These are phyloP conservation scores for Rhodotorula paludigena DNA, from an alignment of 768 basidiomycete genomes.

Conservation along the genomic window DNA sequence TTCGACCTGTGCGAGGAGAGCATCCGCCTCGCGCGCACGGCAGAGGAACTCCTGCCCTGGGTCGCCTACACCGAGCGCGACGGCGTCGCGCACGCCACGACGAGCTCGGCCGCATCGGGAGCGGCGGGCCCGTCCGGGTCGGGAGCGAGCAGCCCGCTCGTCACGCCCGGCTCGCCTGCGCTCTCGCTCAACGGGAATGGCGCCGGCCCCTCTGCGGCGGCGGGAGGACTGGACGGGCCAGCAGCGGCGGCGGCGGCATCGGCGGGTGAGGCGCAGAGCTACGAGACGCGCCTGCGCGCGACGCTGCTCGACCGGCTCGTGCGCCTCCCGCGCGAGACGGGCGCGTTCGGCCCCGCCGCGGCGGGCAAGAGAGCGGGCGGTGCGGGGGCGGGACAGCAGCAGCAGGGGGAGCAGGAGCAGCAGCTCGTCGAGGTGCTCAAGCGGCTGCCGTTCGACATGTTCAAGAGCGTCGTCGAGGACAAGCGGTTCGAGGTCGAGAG, in stretches of 20 bases:
- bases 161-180: background rate
- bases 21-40: background rate
- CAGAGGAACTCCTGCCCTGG: constrained; percentile 9
- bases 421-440: constrained; percentile 15
- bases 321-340: background rate
- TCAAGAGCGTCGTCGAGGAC: constrained; percentile 19
- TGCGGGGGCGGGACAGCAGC: no score
- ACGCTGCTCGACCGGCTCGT: constrained; percentile 2
- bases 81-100: background rate
- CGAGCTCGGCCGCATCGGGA: background rate
- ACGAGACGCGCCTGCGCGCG: background rate
- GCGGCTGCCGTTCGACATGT: constrained; percentile 22
- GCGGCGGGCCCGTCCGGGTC: background rate
- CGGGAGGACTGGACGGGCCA: background rate
- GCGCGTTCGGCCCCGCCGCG: constrained; percentile 7
- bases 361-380: no score
- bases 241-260: background rate
- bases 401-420: background rate
- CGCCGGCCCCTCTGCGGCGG: background rate
- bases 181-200: background rate
- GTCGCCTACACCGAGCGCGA: constrained; percentile 8
- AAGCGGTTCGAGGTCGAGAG: background rate
- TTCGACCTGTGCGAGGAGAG: background rate
- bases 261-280: background rate
- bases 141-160: background rate